phyloP scores from a whole-genome alignment of 2,329 filamentous ascomycete species.

The Xylariomycetidae sp. region DNA sequence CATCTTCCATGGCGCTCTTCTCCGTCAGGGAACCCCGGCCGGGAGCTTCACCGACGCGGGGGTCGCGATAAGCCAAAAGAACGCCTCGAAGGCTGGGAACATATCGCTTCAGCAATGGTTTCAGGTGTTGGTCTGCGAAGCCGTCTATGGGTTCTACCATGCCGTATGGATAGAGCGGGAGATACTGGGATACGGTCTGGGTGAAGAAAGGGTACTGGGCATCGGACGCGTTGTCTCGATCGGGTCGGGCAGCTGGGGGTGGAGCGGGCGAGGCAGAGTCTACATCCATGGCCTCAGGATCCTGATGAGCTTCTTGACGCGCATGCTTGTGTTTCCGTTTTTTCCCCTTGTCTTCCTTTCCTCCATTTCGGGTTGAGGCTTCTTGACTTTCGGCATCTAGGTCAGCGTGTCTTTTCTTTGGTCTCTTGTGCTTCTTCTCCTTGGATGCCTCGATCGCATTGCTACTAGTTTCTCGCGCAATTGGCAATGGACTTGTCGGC shows the following conservation, averaged over 20 bases:
- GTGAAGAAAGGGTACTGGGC: conserved; percentile 67
- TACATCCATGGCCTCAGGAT: conserved; percentile 29
- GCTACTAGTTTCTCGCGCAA: too few relatives aligned
- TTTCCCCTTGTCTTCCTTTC: conserved; percentile 12
- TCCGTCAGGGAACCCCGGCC: conserved; percentile 45
- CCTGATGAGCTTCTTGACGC: conserved; percentile 3
- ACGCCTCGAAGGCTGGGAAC: conserved; percentile 68
- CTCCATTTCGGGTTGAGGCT: conserved; percentile 30
- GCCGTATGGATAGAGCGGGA: conserved; percentile 67
- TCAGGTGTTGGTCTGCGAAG: conserved; percentile 68
- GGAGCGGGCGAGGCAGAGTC: too few relatives aligned
- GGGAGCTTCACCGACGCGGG: conserved; percentile 58
- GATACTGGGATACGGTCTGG: conserved; percentile 76
- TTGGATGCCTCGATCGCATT: too few relatives aligned
- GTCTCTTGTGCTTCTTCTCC: conserved; percentile 36
- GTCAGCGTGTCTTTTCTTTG: conserved; percentile 34
- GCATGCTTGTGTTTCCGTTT: conserved; percentile 16
- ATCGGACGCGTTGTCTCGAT: conserved; percentile 32
- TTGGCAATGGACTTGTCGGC: too few relatives aligned
- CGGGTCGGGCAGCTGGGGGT: too few relatives aligned
- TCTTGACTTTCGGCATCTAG: conserved; percentile 19
- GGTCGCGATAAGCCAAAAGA: conserved; percentile 68
- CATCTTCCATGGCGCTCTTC: conserved; percentile 37
- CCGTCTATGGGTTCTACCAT: conserved; percentile 67
- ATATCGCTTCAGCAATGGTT: conserved; percentile 71